These are phyloP conservation scores for Fraxinus dipetala DNA, from an alignment of 305 asterid species.

Conservation along the genomic window DNA sequence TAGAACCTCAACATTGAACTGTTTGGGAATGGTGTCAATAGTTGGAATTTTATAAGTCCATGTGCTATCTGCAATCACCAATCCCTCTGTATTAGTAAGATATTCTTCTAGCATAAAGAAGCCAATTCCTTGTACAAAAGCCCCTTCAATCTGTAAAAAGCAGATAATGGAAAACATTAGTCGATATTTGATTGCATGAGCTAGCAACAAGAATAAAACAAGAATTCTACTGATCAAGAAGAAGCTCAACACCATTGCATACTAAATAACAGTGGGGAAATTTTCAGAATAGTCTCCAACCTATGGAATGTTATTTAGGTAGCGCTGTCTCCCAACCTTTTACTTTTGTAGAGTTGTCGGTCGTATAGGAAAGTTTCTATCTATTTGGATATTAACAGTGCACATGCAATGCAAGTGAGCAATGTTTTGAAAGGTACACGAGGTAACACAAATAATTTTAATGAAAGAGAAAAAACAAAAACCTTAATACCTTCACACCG, in stretches of 20 bases:
- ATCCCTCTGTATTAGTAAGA: slow-evolving; percentile 50
- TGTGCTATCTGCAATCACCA: slow-evolving; percentile 47
- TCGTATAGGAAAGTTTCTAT: not conserved
- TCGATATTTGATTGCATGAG: not conserved
- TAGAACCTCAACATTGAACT: slow-evolving; percentile 56
- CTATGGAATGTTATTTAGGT: not conserved
- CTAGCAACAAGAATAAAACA: not conserved
- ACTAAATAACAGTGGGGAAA: not conserved
- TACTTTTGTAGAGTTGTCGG: not conserved
- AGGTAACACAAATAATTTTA: not conserved
- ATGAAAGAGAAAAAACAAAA: not conserved
- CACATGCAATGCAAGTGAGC: not conserved
- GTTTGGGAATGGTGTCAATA: slow-evolving; percentile 65
- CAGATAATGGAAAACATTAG: not conserved
- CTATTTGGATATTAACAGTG: not conserved
- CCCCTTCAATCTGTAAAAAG: slow-evolving; percentile 67
- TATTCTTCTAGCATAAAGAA: slow-evolving; percentile 80
- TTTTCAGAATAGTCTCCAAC: not conserved
- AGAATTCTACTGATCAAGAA: not conserved
- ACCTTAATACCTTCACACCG: not conserved
- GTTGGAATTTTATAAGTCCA: slow-evolving; percentile 85
- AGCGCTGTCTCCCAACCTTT: not conserved
- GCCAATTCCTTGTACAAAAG: slow-evolving; percentile 79
- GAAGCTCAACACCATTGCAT: not conserved
- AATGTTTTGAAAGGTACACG: not conserved